A percentile compares a stretch with the other conserved stretches of the same genome.
Conservation (phyloP, 139 green algal genomes). For the Chlorokybus atmophyticus region DNA sequence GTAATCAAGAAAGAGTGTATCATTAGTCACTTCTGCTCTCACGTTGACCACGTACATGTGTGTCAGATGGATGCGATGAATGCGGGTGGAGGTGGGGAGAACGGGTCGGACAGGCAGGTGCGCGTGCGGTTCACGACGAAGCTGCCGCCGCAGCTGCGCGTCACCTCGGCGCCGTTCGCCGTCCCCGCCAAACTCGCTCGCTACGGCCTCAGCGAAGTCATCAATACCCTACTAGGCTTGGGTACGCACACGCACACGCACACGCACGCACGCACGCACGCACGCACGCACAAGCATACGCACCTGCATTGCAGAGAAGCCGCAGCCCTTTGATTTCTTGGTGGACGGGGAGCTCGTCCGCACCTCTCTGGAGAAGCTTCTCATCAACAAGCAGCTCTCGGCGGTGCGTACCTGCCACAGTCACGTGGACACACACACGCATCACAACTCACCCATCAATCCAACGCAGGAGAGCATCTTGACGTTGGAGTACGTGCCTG, state of each 20-base stretch:
- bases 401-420: conserved; percentile 29
- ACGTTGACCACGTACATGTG: no score
- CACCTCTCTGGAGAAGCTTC: conserved; percentile 56
- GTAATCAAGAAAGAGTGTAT: no score
- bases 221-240: conserved; percentile 82
- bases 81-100: no score
- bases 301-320: conserved; percentile 45
- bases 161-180: conserved; percentile 58
- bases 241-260: conserved; percentile 41
- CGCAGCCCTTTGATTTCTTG: conserved; percentile 86
- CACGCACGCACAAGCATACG: no score
- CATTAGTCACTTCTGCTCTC: no score
- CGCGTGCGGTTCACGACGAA: conserved; percentile 65
- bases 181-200: conserved; percentile 73
- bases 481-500: conserved; percentile 80
- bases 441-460: neutral
- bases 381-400: conserved; percentile 55
- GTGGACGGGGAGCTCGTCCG: conserved; percentile 73
- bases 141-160: conserved; percentile 47
- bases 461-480: conserved; percentile 56
- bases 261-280: no score
- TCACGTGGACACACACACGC: neutral
- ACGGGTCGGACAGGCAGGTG: conserved; percentile 69
- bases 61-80: no score
- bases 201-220: conserved; percentile 85